A percentile compares a stretch with the other conserved stretches of the same genome.
Conservation (phyloP, 352 stramenopile genomes). For the Phytophthora megakarya region DNA sequence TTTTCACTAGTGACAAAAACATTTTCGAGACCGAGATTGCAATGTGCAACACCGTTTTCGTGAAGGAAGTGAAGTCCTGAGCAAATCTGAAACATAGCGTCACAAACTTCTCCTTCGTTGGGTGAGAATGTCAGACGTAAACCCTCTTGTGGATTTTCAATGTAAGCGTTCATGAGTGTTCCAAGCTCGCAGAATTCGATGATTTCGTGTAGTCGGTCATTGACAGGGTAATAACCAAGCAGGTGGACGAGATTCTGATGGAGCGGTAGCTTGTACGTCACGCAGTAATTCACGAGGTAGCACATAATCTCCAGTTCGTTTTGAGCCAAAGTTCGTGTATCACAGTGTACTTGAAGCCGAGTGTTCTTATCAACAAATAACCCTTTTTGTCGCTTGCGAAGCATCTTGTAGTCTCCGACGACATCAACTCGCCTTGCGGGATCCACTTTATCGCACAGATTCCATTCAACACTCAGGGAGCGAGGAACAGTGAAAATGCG, state of each 20-base stretch:
- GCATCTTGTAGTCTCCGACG: constrained; percentile 52
- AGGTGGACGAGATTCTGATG: constrained; percentile 64
- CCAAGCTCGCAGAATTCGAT: constrained; percentile 70
- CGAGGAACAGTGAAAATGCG: constrained; percentile 54
- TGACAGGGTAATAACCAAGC: constrained; percentile 55
- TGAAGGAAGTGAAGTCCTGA: constrained; percentile 66
- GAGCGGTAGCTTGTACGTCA: constrained; percentile 40
- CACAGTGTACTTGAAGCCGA: constrained; percentile 41
- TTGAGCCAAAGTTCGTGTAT: constrained; percentile 42
- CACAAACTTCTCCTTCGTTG: constrained; percentile 51
- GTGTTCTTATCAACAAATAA: constrained; percentile 65
- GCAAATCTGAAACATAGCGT: constrained; percentile 86
- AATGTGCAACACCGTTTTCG: constrained; percentile 58
- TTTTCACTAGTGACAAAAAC: constrained; percentile 67
- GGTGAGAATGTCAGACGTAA: constrained; percentile 44
- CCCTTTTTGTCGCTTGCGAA: constrained; percentile 52
- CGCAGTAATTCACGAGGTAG: constrained; percentile 52
- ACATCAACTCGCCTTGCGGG: constrained; percentile 59
- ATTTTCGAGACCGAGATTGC: constrained; percentile 78
- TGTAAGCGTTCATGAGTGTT: constrained; percentile 56
- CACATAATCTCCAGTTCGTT: constrained; percentile 72
- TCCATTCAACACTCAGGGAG: constrained; percentile 67
- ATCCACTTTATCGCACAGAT: constrained; percentile 64
- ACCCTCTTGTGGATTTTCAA: constrained; percentile 46
- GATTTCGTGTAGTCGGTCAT: constrained; percentile 56